Base-by-base conservation (phyloP, 345 rosid genomes). In the Angophora floribunda region DNA sequence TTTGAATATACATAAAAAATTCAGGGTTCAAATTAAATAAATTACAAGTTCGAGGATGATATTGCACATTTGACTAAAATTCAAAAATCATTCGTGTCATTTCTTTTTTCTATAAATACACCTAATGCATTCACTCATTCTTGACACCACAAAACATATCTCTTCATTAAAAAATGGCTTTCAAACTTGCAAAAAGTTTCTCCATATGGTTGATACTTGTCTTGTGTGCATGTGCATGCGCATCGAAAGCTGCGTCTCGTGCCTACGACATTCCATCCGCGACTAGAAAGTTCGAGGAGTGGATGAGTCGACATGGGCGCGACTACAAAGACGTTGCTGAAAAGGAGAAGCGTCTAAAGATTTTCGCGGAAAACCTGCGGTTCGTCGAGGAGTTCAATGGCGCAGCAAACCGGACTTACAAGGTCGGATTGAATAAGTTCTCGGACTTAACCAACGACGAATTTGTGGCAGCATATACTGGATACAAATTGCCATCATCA, bases 361-460 rank as follows among this genome's bases (percentile, higher is more conserved):
- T 55, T 55, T 86, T 86, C 26, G 5, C 5, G 55, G n/a, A 88
- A 41, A 88, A 88, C 28, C 22, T 63, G 24, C 67, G 28, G 9
- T 67, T 57, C 10, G 17, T 88, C 13, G 85, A 88, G 7, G 75
- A 85, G 30, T 85, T 67, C 85, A 85, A 88, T 7, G 7, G 17
- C 7, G 85, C 36, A 13, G 70, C 86, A 57, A 93, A 90, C 85
- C 78, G 85, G 85, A 89, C 91, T n/a, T 93, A 91, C 50, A 86
- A 90, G 70, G 52, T 93, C 79, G 90, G 88, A 53, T 49, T 91
- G 86, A 91, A 90, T 87, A 78, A 88, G 89, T 93, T 90, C 55
- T 90, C 91, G 28, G 94, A 93, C 87, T 89, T 89, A 88, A 90
- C 93, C 6, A 89, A 55, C 87, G 91, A 91, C 41, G 93, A 91